phyloP scores from a whole-genome alignment of 2,329 filamentous ascomycete species.

The Exophiala lecanii-corni region DNA sequence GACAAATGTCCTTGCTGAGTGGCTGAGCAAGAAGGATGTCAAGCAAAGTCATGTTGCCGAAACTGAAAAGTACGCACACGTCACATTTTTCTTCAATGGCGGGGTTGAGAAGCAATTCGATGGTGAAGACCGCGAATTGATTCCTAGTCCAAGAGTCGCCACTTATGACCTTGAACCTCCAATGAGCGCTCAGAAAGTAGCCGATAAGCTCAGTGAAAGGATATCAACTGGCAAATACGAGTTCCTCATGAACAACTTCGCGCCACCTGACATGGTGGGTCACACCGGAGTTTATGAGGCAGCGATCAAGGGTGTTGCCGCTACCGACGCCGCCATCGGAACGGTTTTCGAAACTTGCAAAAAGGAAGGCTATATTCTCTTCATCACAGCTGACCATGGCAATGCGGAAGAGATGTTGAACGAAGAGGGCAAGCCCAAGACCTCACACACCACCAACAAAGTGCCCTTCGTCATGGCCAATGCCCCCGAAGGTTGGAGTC shows the following conservation, averaged over 20 bases:
- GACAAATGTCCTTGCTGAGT: conserved; percentile 97
- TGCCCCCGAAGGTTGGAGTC: conserved; percentile 79
- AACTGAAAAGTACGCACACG: conserved; percentile 99
- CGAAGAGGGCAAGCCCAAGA: conserved; percentile 94
- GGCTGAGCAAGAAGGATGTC: conserved; percentile 80
- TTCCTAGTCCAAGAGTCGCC: conserved; percentile 88
- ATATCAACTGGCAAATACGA: conserved; percentile 81
- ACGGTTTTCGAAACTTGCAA: conserved; percentile 91
- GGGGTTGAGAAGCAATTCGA: conserved; percentile 95
- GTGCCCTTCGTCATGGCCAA: conserved; percentile 99
- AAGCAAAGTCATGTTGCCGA: conserved; percentile 96
- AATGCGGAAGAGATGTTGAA: conserved; percentile 99
- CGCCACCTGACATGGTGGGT: conserved; percentile 97
- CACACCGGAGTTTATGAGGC: conserved; percentile 97
- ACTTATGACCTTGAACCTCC: conserved; percentile 94
- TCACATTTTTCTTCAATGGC: conserved; percentile 99
- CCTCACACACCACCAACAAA: conserved; percentile 95
- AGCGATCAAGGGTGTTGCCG: conserved; percentile 74
- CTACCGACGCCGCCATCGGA: conserved; percentile 92
- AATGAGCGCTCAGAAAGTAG: conserved; percentile 91
- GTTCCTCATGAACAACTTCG: conserved; percentile 99
- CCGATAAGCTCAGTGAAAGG: conserved; percentile 82
- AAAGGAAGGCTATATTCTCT: conserved; percentile 85
- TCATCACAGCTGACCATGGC: conserved; percentile 94
- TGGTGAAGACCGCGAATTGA: conserved; percentile 86